These are phyloP conservation scores for Hanseniaspora sp. DNA, from an alignment of 1,139 yeast species.

Conservation along the genomic window DNA sequence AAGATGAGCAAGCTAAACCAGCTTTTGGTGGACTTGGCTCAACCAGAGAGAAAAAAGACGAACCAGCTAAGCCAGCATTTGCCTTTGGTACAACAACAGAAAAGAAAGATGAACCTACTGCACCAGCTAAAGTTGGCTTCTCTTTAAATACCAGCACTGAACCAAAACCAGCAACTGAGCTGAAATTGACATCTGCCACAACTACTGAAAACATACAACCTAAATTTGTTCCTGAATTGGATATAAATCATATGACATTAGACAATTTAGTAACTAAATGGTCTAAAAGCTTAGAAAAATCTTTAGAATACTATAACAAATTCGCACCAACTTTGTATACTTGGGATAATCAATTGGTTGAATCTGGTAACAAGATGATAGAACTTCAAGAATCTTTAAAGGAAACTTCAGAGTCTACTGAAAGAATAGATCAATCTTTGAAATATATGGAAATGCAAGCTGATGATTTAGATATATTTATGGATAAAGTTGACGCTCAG, in stretches of 20 bases:
- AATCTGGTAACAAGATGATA: slow-evolving; percentile 78
- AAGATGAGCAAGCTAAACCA: slow-evolving; percentile 19
- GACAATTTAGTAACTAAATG: slow-evolving; percentile 89
- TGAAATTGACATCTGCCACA: slow-evolving; percentile 23
- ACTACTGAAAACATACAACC: slow-evolving; percentile 16
- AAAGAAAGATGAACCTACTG: slow-evolving; percentile 19
- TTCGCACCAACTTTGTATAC: slow-evolving; percentile 64
- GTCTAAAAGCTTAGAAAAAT: slow-evolving; percentile 72
- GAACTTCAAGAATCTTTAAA: slow-evolving; percentile 33
- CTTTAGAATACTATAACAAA: slow-evolving; percentile 63
- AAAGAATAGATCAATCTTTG: slow-evolving; percentile 75
- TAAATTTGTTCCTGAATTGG: slow-evolving; percentile 50
- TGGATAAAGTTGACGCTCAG: slow-evolving; percentile 48
- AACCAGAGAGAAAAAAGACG: slow-evolving; percentile 21
- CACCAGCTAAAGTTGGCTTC: slow-evolving; percentile 19
- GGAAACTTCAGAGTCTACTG: slow-evolving; percentile 45
- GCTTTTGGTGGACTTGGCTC: slow-evolving; percentile 25
- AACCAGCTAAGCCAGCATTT: slow-evolving; percentile 25
- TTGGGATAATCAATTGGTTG: slow-evolving; percentile 78
- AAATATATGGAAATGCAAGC: slow-evolving; percentile 85
- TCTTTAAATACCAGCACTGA: slow-evolving; percentile 18
- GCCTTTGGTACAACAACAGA: slow-evolving; percentile 30
- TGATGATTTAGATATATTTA: slow-evolving; percentile 71
- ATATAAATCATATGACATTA: slow-evolving; percentile 78
- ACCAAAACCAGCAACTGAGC: slow-evolving; percentile 23